Conservation (phyloP, 108 stramenopile species). For the Nitzschia sp. region DNA sequence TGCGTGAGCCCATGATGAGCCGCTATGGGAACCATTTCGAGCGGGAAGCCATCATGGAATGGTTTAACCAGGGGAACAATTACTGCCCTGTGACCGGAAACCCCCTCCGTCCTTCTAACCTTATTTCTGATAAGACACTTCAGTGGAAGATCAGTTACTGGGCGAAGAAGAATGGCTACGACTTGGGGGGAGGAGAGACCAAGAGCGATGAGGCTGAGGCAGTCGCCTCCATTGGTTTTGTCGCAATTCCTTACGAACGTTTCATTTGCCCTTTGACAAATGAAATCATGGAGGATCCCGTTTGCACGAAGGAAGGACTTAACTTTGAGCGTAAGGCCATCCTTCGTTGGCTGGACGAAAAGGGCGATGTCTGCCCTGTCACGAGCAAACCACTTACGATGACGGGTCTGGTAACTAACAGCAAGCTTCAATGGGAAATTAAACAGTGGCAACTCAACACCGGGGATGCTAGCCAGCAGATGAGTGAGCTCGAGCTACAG, state of each 20-base stretch:
- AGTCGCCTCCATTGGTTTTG: conserved; percentile 1
- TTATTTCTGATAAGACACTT: conserved; percentile 33
- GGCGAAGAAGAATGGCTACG: conserved; percentile 30
- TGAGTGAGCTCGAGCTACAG: conserved; percentile 17
- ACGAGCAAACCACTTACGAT: conserved; percentile 17
- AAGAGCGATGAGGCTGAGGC: background rate
- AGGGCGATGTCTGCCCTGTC: conserved; percentile 27
- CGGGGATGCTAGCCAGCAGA: conserved; percentile 12
- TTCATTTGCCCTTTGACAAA: conserved; percentile 62
- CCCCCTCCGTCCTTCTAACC: conserved; percentile 24
- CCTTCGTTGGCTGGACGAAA: conserved; percentile 23
- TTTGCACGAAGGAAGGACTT: conserved; percentile 47
- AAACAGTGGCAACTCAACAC: conserved; percentile 24
- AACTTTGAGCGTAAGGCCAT: conserved; percentile 57
- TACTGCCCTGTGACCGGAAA: conserved; percentile 41
- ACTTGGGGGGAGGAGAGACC: conserved; percentile 1
- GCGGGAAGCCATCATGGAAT: conserved; percentile 25
- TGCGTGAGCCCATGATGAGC: conserved; percentile 30
- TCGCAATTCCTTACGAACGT: conserved; percentile 43
- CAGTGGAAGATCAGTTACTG: conserved; percentile 32
- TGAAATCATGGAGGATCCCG: conserved; percentile 63
- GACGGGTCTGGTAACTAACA: conserved; percentile 8
- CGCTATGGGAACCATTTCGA: conserved; percentile 28
- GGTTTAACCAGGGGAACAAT: conserved; percentile 29
- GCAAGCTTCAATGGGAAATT: conserved; percentile 32